Evolutionary conservation across 192 early-diverging fungal genomes (phyloP), one percentile per base, ranked within the genome.

Genomic region (Gaertneriomyces sp.): DNA sequence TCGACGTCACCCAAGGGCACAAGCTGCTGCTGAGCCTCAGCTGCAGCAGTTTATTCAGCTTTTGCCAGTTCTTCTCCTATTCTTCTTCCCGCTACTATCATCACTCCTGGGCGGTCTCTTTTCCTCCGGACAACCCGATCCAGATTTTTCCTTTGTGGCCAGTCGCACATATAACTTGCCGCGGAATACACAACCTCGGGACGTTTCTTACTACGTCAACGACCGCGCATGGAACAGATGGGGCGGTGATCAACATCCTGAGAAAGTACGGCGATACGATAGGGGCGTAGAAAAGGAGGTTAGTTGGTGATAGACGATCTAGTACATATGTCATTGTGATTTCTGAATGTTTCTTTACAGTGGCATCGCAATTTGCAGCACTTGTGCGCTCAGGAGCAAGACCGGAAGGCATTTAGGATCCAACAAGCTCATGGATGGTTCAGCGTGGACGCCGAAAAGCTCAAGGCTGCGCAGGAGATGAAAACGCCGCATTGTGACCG

Each of bases 161-260:
- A 77, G 76, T 4, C 64, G 69, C 1, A 59, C 64, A 6, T 87
- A 89, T 67, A 75, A 79, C 8, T 50, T 80, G 43, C 41, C 58
- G 46, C 81, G 88, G 12, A 57, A 58, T 17, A 94, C 95, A 6
- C 51, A 63, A 3, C 46, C 58, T n/a, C 84, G 85, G 49, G 72
- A 80, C 7, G 85, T 95, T 3, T 75, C 69, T 9, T 98, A 94
- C 74, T 98, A 80, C 74, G 90, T 98, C n/a, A 86, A 94, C 59
- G 54, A 57, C 17, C 52, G 56, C 12, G 11, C 17, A 25, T 63
- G 60, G 69, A 86, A 51, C 82, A 85, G 69, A 63, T 68, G 17
- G 69, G 70, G 38, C 41, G 80, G 72, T 64, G 61, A 57, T 25
- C 61, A 53, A 79, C 64, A 73, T 61, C 65, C 76, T 20, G 54